Evolutionary conservation across 345 rosid genomes (phyloP).

Genomic region (Alliaria petiolata): DNA sequence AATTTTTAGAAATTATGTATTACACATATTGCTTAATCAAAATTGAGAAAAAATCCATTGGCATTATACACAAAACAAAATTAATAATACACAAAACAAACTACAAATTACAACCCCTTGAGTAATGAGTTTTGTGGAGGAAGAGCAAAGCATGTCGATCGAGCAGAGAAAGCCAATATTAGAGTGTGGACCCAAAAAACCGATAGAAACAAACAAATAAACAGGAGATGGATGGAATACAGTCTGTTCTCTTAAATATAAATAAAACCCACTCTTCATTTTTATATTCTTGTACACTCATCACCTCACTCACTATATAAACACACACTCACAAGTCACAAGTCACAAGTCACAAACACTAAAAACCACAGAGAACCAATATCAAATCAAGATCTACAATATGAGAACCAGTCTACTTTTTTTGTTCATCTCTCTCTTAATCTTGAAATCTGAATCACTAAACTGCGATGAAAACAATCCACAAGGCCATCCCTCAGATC

Average conservation of each 20-base stretch:
- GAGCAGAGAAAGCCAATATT: slow-evolving; percentile 18
- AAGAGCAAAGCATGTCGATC: slow-evolving; percentile 15
- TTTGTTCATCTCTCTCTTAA: slow-evolving; percentile 26
- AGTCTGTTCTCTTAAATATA: slow-evolving; percentile 42
- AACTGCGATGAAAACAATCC: slow-evolving; percentile 41
- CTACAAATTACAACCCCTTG: not conserved
- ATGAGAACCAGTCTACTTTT: slow-evolving; percentile 31
- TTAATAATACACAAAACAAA: not conserved
- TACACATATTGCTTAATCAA: too few relatives aligned
- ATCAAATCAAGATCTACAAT: slow-evolving; percentile 25
- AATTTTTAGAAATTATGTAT: not conserved
- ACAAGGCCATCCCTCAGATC: slow-evolving; percentile 55
- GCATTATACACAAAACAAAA: too few relatives aligned
- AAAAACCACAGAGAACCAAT: not conserved
- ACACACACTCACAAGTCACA: slow-evolving; percentile 19
- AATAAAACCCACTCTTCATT: slow-evolving; percentile 19
- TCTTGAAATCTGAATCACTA: slow-evolving; percentile 33
- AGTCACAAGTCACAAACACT: slow-evolving; percentile 12
- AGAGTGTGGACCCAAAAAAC: slow-evolving; percentile 10
- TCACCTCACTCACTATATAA: slow-evolving; percentile 28
- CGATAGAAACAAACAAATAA: not conserved
- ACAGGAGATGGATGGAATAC: slow-evolving; percentile 56
- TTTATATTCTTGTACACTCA: slow-evolving; percentile 17
- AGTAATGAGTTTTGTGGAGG: slow-evolving; percentile 9
- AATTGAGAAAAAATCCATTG: not conserved